Base-by-base conservation (phyloP, 2,329 filamentous ascomycete genomes). In the Aspergillus bombycis region DNA sequence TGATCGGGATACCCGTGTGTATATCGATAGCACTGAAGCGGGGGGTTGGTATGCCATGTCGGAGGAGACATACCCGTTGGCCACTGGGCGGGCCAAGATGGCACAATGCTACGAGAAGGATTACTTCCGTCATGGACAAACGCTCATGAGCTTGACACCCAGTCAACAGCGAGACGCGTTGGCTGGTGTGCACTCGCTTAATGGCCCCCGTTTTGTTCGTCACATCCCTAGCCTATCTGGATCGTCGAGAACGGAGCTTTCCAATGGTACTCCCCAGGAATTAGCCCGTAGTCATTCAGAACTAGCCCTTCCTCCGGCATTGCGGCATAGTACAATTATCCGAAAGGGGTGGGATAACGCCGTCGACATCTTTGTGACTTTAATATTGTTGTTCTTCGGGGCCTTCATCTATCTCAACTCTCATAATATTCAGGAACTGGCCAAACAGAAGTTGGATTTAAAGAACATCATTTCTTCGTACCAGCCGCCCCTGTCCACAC, bases 41-140 rank as follows among this genome's bases (percentile, higher is more conserved):
- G 94, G 94, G 34, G 91, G 91, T 65, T 98, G 94, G 93, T 99
- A 94, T 77, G 95, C 94, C 36, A 85, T 98, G 79, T 97, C 94
- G 1, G 94, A 96, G 62, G 85, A 84, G 46, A 88, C 88, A 10
- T 98, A 97, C 71, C 95, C 95, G 4, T 85, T 94, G 11, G 92
- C 97, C 32, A 90, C 94, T 26, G 87, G 92, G 59, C 89, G 85
- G 46, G 88, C 88, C 5, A 80, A 83, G 28, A 79, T 81, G 66
- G 88, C 88, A 10, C 78, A 83, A 59, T 88, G 84, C 72, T 88
- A 88, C 67, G 81, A 82, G 56, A 81, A 82, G 60, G 82, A 83
- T 62, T 88, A 79, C 57, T 75, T 79, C 53, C 72, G 74, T 10
- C 66, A 70, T 50, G 75, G 77, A 6, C 75, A 78, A 52, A 72